Evolutionary conservation across 2,329 filamentous ascomycete species (phyloP).

Genomic region (Pestalotiopsis sp.): DNA sequence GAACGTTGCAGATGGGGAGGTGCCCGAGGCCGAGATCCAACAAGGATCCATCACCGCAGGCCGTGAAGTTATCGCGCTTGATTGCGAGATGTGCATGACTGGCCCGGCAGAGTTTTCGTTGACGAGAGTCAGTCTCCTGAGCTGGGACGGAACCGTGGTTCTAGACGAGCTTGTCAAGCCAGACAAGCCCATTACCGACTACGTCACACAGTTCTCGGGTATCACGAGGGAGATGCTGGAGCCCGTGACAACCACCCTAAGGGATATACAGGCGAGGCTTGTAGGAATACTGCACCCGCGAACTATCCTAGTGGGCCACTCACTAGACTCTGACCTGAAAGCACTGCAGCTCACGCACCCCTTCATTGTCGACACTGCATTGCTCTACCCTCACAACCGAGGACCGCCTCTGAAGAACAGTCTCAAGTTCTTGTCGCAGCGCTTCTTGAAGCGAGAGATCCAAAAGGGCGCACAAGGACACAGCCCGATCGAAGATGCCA

Average conservation of each 20-base stretch:
- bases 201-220: conserved; percentile 88
- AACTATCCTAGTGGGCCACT: conserved; percentile 79
- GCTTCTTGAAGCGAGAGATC: conserved; percentile 84
- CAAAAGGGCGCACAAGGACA: conserved; percentile 80
- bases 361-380: conserved; percentile 88
- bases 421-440: conserved; percentile 85
- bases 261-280: conserved; percentile 80
- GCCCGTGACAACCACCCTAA: conserved; percentile 78
- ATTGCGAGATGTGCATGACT: conserved; percentile 98
- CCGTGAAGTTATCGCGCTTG: conserved; percentile 76
- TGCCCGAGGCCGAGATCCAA: conserved; percentile 72
- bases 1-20: conserved; percentile 64
- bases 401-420: conserved; percentile 89
- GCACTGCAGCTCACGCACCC: conserved; percentile 87
- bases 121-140: conserved; percentile 83
- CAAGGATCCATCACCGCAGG: conserved; percentile 83
- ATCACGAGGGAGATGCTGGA: conserved; percentile 87
- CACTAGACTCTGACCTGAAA: conserved; percentile 79
- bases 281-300: conserved; percentile 70
- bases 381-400: conserved; percentile 87
- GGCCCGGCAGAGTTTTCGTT: conserved; percentile 78
- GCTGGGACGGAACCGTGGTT: conserved; percentile 81
- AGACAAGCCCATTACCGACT: conserved; percentile 83
- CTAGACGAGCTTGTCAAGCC: conserved; percentile 94
- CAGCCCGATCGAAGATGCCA: conserved; percentile 90